These are phyloP conservation scores for Azolla pinnata DNA, from an alignment of 75 land plant genomes.

Conservation along the genomic window DNA sequence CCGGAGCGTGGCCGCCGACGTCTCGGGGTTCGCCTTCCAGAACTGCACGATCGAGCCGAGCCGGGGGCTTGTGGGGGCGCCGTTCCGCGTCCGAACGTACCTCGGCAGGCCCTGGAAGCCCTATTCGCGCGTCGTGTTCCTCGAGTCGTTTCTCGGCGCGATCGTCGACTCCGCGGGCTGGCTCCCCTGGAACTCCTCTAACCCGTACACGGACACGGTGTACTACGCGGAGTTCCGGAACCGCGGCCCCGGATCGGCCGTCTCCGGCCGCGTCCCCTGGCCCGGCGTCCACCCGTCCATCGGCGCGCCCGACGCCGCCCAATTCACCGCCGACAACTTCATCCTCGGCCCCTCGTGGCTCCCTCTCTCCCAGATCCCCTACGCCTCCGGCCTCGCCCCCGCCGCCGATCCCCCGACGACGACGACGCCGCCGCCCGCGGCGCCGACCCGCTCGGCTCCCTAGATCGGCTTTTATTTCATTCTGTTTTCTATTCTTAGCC, in stretches of 20 bases:
- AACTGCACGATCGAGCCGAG: constrained; percentile 25
- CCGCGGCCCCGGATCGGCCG: constrained; percentile 47
- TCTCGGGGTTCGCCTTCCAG: constrained; percentile 29
- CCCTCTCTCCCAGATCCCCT: constrained; percentile 6
- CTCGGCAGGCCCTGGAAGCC: constrained; percentile 49
- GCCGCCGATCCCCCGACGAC: no score
- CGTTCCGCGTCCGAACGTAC: constrained; percentile 11
- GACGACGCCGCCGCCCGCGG: no score
- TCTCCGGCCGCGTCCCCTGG: constrained; percentile 47
- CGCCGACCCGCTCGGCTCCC: no score
- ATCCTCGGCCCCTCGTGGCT: constrained; percentile 42
- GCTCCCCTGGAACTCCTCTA: constrained; percentile 48
- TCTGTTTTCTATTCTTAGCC: no score
- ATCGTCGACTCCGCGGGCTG: constrained; percentile 61
- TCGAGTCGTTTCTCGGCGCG: constrained; percentile 29
- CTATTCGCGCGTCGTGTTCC: constrained; percentile 39
- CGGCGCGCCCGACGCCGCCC: constrained; percentile 20
- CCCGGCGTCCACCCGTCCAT: constrained; percentile 34
- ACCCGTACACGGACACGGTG: constrained; percentile 38
- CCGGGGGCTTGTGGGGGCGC: not conserved
- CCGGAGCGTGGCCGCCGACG: constrained; percentile 27
- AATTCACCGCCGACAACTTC: constrained; percentile 38
- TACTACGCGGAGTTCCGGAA: constrained; percentile 71
- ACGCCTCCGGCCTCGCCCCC: no score
- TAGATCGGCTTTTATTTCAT: no score